Percentiles rank a stretch among this genome's conserved stretches.
These are phyloP conservation scores for Camellia japonica DNA, from an alignment of 148 eudicot genomes.

Conservation along the genomic window DNA sequence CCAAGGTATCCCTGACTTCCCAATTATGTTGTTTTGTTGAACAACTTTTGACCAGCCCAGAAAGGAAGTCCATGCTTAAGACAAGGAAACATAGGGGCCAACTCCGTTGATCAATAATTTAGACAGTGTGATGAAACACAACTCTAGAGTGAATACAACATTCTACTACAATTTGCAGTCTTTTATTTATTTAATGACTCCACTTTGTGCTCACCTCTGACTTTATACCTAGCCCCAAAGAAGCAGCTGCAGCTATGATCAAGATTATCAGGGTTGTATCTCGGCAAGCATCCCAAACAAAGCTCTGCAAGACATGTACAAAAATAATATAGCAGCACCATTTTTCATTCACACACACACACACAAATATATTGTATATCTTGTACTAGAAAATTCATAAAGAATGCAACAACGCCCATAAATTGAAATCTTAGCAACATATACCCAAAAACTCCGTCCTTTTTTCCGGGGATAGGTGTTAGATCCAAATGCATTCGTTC, in stretches of 20 bases:
- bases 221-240: constrained; percentile 87
- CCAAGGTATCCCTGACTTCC: too few relatives aligned
- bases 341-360: background rate
- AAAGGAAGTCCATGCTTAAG: too few relatives aligned
- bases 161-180: background rate
- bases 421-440: background rate
- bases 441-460: constrained; percentile 78
- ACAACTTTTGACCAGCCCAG: too few relatives aligned
- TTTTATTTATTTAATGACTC: background rate
- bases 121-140: too few relatives aligned
- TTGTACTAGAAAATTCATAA: background rate
- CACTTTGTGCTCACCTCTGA: constrained; percentile 65
- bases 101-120: too few relatives aligned
- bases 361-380: too few relatives aligned
- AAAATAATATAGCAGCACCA: background rate
- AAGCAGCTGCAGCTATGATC: constrained; percentile 96
- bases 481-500: constrained; percentile 72
- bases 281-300: constrained; percentile 90
- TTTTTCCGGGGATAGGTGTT: constrained; percentile 91
- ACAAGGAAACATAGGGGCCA: too few relatives aligned
- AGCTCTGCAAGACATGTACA: constrained; percentile 41
- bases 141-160: background rate
- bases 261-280: constrained; percentile 84
- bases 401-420: background rate
- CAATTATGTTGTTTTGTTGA: too few relatives aligned